Percentiles rank a stretch among this genome's conserved stretches.
Evolutionary conservation across 169 alveolate genomes (phyloP).

Genomic region (Plasmodium coatneyi): DNA sequence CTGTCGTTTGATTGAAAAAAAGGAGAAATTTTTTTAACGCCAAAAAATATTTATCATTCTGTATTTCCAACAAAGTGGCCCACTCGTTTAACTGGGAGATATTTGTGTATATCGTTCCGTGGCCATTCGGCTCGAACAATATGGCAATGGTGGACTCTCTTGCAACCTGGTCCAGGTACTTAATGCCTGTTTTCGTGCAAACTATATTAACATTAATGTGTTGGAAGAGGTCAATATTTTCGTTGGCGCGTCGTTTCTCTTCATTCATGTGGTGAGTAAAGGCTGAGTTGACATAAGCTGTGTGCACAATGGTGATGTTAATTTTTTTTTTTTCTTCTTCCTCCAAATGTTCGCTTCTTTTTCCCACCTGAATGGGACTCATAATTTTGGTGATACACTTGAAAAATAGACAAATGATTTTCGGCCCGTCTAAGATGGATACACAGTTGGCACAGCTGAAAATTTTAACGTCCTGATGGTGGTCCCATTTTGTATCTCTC

Average conservation of each 20-base stretch:
- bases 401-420: slow-evolving; percentile 68
- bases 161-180: slow-evolving; percentile 76
- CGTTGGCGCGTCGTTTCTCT: background rate
- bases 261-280: slow-evolving; percentile 15
- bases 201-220: slow-evolving; percentile 67
- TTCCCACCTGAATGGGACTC: background rate
- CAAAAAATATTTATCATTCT: slow-evolving; percentile 13
- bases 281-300: slow-evolving; percentile 55
- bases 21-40: slow-evolving; percentile 64
- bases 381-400: slow-evolving; percentile 60
- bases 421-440: slow-evolving; percentile 77
- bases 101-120: slow-evolving; percentile 76
- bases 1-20: slow-evolving; percentile 64
- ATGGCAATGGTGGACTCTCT: slow-evolving; percentile 75
- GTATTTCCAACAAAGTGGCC: slow-evolving; percentile 3
- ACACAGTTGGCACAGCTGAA: background rate
- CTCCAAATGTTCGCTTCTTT: background rate
- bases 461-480: background rate
- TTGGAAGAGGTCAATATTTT: background rate
- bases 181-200: slow-evolving; percentile 79
- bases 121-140: slow-evolving; percentile 85
- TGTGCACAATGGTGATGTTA: slow-evolving; percentile 49
- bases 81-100: slow-evolving; percentile 28
- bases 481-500: background rate
- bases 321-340: slow-evolving; percentile 29